Base-by-base conservation (phyloP, 495 filamentous ascomycete species). In the Recurvomyces mirabilis region DNA sequence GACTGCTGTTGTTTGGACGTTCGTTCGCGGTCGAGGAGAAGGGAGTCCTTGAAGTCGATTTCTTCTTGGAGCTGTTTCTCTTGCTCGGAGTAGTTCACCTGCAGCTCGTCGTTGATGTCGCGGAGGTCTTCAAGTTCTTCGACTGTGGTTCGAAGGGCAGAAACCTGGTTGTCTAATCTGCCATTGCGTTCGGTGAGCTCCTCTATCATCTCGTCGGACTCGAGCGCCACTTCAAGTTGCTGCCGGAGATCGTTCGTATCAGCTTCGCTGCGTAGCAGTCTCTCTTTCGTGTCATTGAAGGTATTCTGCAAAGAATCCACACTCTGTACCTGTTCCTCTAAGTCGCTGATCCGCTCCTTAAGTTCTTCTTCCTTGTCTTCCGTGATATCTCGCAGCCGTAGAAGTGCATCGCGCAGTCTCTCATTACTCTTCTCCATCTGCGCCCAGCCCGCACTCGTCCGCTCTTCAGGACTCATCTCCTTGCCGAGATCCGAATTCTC, bases 1-100 rank as follows among this genome's bases (percentile, higher is more conserved):
- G 84, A 76, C 41, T 88, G 84, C 52, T 93, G 82, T 45, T 73
- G 60, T 13, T 66, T 62, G 14, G 73, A 65, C 47, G 78, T 78
- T 38, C 77, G 76, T 5, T 66, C 64, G 54, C 91, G 84, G 50
- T 96, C 91, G 13, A 69, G 71, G 51, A 93, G 81, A 19, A 93
- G 60, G 38, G 66, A 64, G 42, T 94, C 86, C 44, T 79, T 78
- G 56, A 83, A 78, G 51, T 94, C 86, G 19, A 95, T 74, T 51
- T 94, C 89, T 44, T 91, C 86, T 60, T 93, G 87, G 62, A 98
- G 75, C 59, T 96, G 87, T 56, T 87, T 93, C 54, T 89, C 85
- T 10, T 84, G 83, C 56, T 94, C 87, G 12, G 87, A 72, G 60
- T 94, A 87, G 53, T 93, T 94, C 55, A 84, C 77, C 58, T 95